Evolutionary conservation across 129 eudicot genomes (phyloP).

Genomic region (Ambrosia artemisiifolia): DNA sequence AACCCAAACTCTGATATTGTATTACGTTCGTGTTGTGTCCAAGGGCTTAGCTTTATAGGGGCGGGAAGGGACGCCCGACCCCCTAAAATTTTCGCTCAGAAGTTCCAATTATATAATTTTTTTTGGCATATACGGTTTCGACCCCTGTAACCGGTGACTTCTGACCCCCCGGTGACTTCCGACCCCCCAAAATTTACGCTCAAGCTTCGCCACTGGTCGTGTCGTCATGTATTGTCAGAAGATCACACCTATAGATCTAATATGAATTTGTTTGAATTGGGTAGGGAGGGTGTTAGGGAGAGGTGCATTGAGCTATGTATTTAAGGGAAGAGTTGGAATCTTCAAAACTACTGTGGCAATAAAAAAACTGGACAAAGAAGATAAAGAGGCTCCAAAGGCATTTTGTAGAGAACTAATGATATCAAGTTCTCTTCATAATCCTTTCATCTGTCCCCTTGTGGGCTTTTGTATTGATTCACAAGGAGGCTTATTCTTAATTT

Average conservation of each 20-base stretch:
- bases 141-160: too few relatives aligned
- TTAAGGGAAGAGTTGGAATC: constrained; percentile 89
- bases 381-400: constrained; percentile 86
- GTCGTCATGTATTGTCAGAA: too few relatives aligned
- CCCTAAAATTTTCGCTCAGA: too few relatives aligned
- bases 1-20: too few relatives aligned
- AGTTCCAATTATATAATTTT: too few relatives aligned
- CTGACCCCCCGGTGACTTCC: too few relatives aligned
- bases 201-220: too few relatives aligned
- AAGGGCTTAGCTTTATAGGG: too few relatives aligned
- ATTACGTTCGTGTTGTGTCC: too few relatives aligned
- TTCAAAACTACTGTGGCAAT: constrained; percentile 79
- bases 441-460: constrained; percentile 75
- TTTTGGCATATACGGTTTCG: too few relatives aligned
- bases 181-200: too few relatives aligned
- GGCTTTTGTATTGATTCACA: constrained; percentile 93
- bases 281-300: constrained; percentile 99
- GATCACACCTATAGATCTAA: constrained; percentile 4
- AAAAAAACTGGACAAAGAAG: constrained; percentile 88
- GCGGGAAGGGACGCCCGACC: too few relatives aligned
- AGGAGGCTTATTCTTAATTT: constrained; percentile 84
- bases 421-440: constrained; percentile 80
- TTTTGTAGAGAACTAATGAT: constrained; percentile 98
- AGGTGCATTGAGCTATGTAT: constrained; percentile 97
- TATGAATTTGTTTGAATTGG: constrained; percentile 25